Conservation (phyloP, 805 yeast genomes). For the Maudiozyma serrabonitensis region DNA sequence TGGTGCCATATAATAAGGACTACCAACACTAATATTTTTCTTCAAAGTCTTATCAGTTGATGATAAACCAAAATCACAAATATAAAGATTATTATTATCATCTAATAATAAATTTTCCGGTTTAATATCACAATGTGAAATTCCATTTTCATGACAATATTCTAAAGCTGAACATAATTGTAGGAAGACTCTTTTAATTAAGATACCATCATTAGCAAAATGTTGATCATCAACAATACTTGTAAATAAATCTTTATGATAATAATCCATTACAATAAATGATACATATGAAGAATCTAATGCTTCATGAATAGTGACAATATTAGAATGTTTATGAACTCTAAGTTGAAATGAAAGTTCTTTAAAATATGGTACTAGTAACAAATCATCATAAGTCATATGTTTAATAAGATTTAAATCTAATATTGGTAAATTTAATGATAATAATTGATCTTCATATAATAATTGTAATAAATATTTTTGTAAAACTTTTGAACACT, state of each 20-base stretch:
- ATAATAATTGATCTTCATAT: constrained; percentile 13
- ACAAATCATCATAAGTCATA: constrained; percentile 30
- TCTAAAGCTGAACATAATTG: constrained; percentile 79
- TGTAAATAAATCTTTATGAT: constrained; percentile 75
- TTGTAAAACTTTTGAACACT: constrained; percentile 14
- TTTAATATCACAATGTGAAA: constrained; percentile 89
- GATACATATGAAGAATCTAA: constrained; percentile 47
- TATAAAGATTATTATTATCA: constrained; percentile 46
- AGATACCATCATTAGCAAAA: constrained; percentile 43
- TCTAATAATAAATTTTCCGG: constrained; percentile 84
- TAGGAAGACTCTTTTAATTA: constrained; percentile 48
- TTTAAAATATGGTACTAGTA: constrained; percentile 33
- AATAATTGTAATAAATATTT: constrained; percentile 22
- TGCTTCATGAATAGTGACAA: constrained; percentile 66
- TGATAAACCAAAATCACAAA: constrained; percentile 87
- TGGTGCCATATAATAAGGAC: constrained; percentile 89
- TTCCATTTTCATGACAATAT: constrained; percentile 72
- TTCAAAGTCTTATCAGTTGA: constrained; percentile 48
- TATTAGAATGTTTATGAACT: constrained; percentile 72
- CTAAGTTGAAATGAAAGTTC: constrained; percentile 67
- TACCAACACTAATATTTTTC: constrained; percentile 73
- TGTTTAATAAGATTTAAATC: constrained; percentile 20
- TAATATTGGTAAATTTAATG: constrained; percentile 14
- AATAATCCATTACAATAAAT: constrained; percentile 79
- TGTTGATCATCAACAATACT: constrained; percentile 69